These are phyloP conservation scores for Pichia sp. DNA, from an alignment of 1,139 yeast species.

Conservation along the genomic window DNA sequence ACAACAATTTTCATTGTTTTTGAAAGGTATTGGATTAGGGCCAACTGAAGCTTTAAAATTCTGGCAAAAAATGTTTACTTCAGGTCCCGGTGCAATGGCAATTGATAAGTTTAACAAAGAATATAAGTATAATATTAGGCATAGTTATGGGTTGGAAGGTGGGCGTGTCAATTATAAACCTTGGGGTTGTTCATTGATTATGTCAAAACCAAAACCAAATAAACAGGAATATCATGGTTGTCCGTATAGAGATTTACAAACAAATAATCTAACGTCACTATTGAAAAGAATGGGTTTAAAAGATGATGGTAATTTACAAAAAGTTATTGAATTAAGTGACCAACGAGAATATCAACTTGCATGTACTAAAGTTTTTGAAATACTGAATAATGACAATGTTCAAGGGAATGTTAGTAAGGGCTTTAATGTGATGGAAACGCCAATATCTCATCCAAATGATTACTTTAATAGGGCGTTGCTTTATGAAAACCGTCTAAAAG, in stretches of 20 bases:
- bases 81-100: slow-evolving; percentile 42
- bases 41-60: slow-evolving; percentile 84
- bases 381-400: slow-evolving; percentile 47
- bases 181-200: slow-evolving; percentile 73
- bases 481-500: slow-evolving; percentile 17
- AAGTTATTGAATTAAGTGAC: slow-evolving; percentile 59
- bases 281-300: slow-evolving; percentile 61
- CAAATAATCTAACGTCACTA: slow-evolving; percentile 52
- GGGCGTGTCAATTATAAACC: slow-evolving; percentile 80
- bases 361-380: slow-evolving; percentile 83
- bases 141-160: slow-evolving; percentile 89
- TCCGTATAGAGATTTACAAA: slow-evolving; percentile 73
- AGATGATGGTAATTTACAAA: slow-evolving; percentile 55
- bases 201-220: slow-evolving; percentile 65
- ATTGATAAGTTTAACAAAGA: slow-evolving; percentile 80
- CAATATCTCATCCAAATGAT: slow-evolving; percentile 79
- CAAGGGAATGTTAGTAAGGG: slow-evolving; percentile 40
- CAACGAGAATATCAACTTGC: slow-evolving; percentile 74
- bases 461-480: slow-evolving; percentile 74
- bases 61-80: slow-evolving; percentile 72
- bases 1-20: slow-evolving; percentile 74
- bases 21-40: slow-evolving; percentile 82
- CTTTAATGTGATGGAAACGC: slow-evolving; percentile 34
- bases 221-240: slow-evolving; percentile 79
- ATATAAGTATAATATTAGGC: slow-evolving; percentile 80